Base-by-base conservation (phyloP, 2,329 filamentous ascomycete species). In the Coniochaeta sp. region DNA sequence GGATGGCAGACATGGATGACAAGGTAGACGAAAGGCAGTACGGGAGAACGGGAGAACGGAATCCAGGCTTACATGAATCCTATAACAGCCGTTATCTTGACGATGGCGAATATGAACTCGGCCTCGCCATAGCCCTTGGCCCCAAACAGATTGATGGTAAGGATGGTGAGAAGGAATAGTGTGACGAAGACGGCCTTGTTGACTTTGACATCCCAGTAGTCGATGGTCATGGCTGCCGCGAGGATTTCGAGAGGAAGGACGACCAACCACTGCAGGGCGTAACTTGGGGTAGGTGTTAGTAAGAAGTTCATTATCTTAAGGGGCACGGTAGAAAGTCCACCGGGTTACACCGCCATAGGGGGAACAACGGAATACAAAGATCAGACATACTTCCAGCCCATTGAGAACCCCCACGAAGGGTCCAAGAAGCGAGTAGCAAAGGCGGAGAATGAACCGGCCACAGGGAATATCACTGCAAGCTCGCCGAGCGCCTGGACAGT, bases 401-500 rank as follows among this genome's bases (percentile, higher is more conserved):
- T 80, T 31, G 76, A 75, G 62, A 77, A 78, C n/a, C 76, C 76
- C 76, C 79, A 84, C 2, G 80, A 78, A 1, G 82, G 82, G 64
- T 84, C 82, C 62, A 86, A 77, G 63, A 86, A 86, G 8, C 82
- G 76, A 28, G 78, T 75, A 12, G 79, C 79, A 69, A 83, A 85
- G 1, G 79, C 79, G 63, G 82, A 84, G 71, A 85, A 86, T 57
- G 79, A 81, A 64, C 83, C 83, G 3, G 82, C 82, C 24, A 85
- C 77, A 1, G 81, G 81, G 60, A 78, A 84, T 68, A 83, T 73
- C 63, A 83, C 79, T 6, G 81, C 79, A 63, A 84, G 66, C 70
- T 86, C 83, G 59, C 82, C 83, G 22, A 86, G 78, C 58, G 85
- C 84, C 66, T 86, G 84, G 63, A 87, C 79, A 64, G 66, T 68